Evolutionary conservation across 768 basidiomycete species (phyloP).

Genomic region (Lactarius quietus): DNA sequence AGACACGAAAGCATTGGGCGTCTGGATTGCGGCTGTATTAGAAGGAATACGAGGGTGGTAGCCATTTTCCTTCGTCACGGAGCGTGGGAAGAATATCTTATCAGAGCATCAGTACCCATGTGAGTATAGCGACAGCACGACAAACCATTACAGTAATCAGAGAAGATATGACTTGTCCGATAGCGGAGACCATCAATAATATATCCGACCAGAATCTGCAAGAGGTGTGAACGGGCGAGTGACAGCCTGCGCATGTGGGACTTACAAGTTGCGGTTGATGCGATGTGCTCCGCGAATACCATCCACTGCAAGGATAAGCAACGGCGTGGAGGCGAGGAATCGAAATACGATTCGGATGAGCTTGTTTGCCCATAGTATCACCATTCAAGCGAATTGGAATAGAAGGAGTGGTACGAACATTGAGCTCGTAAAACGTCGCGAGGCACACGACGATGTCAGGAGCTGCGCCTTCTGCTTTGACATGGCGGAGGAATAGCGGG

Average conservation of each 20-base stretch:
- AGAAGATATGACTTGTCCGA: slow-evolving; percentile 77
- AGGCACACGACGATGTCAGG: slow-evolving; percentile 72
- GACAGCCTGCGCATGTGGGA: neutral
- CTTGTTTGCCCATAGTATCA: slow-evolving; percentile 35
- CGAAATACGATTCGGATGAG: slow-evolving; percentile 70
- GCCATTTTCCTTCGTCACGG: slow-evolving; percentile 59
- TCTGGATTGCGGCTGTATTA: slow-evolving; percentile 22
- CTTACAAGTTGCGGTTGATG: slow-evolving; percentile 41
- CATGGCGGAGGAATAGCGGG: slow-evolving; percentile 63
- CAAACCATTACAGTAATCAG: slow-evolving; percentile 74
- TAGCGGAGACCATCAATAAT: slow-evolving; percentile 62
- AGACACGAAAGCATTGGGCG: slow-evolving; percentile 6
- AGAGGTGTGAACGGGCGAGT: neutral
- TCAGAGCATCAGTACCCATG: neutral
- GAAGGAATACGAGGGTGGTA: slow-evolving; percentile 45
- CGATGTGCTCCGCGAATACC: slow-evolving; percentile 48
- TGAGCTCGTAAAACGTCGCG: slow-evolving; percentile 71
- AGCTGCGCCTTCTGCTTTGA: slow-evolving; percentile 70
- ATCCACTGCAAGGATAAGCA: slow-evolving; percentile 65
- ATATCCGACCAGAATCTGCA: slow-evolving; percentile 46
- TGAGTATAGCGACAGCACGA: slow-evolving; percentile 10
- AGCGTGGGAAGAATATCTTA: slow-evolving; percentile 78
- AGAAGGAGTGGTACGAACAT: slow-evolving; percentile 46
- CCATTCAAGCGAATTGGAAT: neutral
- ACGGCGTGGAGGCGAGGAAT: slow-evolving; percentile 66